phyloP scores from a whole-genome alignment of 768 basidiomycete species.

The Boletus coccyginus region DNA sequence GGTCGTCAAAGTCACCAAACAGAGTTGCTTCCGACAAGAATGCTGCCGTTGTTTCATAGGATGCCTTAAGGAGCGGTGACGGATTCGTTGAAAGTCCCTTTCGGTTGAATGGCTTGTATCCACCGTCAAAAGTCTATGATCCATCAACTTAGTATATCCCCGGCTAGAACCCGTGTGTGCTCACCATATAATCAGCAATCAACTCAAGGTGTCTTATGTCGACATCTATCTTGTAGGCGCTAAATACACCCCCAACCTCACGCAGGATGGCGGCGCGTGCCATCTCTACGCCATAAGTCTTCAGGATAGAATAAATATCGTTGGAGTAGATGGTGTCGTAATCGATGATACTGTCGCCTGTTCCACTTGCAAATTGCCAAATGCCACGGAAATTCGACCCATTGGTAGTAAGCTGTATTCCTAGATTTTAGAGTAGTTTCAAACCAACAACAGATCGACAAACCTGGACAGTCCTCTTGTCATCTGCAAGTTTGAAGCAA shows the following conservation, averaged over 20 bases:
- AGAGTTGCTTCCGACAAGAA: conserved; percentile 95
- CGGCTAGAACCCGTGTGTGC: conserved; percentile 21
- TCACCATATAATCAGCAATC: conserved; percentile 99
- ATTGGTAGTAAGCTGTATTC: conserved; percentile 72
- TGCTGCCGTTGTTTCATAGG: conserved; percentile 92
- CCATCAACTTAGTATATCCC: not conserved
- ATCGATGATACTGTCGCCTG: conserved; percentile 61
- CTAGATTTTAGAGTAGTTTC: not conserved
- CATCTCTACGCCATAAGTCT: conserved; percentile 96
- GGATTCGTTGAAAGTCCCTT: conserved; percentile 90
- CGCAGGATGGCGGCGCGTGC: conserved; percentile 86
- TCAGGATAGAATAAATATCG: conserved; percentile 88
- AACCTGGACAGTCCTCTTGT: conserved; percentile 53
- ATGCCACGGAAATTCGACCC: conserved; percentile 91
- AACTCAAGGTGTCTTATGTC: conserved; percentile 91
- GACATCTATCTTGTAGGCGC: conserved; percentile 93
- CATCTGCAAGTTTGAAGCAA: conserved; percentile 64
- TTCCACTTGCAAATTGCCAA: conserved; percentile 67
- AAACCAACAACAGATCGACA: conserved; percentile 5
- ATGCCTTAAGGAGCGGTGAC: conserved; percentile 96
- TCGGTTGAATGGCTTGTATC: conserved; percentile 97
- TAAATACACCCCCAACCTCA: conserved; percentile 91
- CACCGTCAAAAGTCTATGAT: conserved; percentile 90
- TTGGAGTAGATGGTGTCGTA: conserved; percentile 87
- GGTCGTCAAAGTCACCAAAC: conserved; percentile 92